Conservation (phyloP, 176 grass and related monocot genomes). For the Hordeum vulgare region DNA sequence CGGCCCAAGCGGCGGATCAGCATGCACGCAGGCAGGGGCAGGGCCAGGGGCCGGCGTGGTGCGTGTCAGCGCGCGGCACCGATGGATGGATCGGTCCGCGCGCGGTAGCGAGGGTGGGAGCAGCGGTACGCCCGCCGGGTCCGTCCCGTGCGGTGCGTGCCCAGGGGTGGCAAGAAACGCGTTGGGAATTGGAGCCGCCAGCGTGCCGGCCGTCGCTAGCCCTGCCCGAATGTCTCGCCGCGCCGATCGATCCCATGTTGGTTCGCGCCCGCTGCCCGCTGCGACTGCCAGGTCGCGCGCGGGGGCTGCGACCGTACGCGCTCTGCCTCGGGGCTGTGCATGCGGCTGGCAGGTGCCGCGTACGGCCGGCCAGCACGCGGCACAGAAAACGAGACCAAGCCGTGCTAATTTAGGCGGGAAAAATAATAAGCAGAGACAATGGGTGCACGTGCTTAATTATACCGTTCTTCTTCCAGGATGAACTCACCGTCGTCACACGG, state of each 20-base stretch:
- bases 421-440: too few relatives aligned
- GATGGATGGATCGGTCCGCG: not conserved
- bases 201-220: not conserved
- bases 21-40: not conserved
- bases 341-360: not conserved
- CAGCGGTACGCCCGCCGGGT: not conserved
- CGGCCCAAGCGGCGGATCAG: not conserved
- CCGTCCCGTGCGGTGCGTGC: not conserved
- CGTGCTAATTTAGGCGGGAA: not conserved
- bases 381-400: not conserved
- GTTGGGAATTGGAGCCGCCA: slow-evolving; percentile 34
- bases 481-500: not conserved
- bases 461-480: not conserved
- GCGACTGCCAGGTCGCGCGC: not conserved
- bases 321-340: not conserved
- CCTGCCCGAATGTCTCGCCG: not conserved
- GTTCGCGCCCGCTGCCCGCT: not conserved
- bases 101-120: not conserved
- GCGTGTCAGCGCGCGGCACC: not conserved
- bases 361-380: not conserved
- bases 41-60: not conserved
- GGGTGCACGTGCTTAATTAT: not conserved
- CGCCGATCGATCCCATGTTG: not conserved
- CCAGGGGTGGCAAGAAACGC: slow-evolving; percentile 5
- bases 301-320: not conserved